A percentile compares a stretch with the other conserved stretches of the same genome.
These are phyloP conservation scores for Macrolepiota dolichaula DNA, from an alignment of 768 basidiomycete species.

Conservation along the genomic window DNA sequence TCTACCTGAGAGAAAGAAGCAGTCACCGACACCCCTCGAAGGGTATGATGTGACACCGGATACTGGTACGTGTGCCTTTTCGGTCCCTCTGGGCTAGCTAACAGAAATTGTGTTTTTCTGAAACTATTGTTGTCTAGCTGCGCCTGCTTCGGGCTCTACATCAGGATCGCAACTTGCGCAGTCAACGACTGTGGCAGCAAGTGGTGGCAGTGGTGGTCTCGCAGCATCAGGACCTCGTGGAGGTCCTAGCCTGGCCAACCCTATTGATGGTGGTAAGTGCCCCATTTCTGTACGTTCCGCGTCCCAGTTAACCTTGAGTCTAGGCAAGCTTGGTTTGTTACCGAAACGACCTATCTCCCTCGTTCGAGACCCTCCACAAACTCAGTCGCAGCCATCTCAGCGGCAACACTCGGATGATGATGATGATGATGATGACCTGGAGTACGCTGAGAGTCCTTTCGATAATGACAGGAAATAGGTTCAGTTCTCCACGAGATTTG, in stretches of 20 bases:
- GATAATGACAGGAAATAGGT: conserved; percentile 41
- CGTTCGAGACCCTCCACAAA: conserved; percentile 20
- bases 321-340: conserved; percentile 67
- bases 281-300: background rate
- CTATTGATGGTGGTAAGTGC: conserved; percentile 29
- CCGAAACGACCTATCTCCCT: conserved; percentile 72
- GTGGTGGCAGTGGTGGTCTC: background rate
- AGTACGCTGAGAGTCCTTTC: conserved; percentile 75
- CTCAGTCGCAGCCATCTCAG: conserved; percentile 15
- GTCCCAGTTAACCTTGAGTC: background rate
- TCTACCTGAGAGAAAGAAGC: conserved; percentile 8
- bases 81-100: no score
- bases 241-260: conserved; percentile 17
- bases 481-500: background rate
- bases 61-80: background rate
- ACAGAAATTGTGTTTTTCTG: no score
- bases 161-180: background rate
- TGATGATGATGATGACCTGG: conserved; percentile 59
- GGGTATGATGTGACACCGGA: conserved; percentile 17
- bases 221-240: conserved; percentile 4
- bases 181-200: conserved; percentile 2
- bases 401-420: conserved; percentile 25
- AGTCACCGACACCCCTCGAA: conserved; percentile 11
- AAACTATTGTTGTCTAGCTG: background rate
- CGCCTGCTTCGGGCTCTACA: background rate